Evolutionary conservation across 1,284 basidiomycete genomes (phyloP), one percentile per base, ranked within the genome.

Genomic region (Clitocybe nebularis): DNA sequence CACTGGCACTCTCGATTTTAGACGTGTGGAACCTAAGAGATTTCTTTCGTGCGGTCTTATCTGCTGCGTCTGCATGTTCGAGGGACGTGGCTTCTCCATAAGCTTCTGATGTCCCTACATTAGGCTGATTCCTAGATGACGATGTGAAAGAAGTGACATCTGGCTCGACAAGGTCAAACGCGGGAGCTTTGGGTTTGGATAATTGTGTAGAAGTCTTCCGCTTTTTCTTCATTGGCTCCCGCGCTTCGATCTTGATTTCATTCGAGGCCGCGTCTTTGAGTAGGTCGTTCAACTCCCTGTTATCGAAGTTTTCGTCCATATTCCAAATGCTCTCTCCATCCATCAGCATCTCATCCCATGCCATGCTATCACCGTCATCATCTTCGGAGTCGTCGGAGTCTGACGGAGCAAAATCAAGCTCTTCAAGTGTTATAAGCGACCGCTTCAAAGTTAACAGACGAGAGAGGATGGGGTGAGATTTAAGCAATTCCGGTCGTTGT

Each of bases 371-470:
- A 5, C 57, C 56, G 1, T 63, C 60, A 4, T 60, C 56, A 13
- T 68, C 61, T 10, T 61, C 57, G 20, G 63, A 63, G 8, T 58
- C 55, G 5, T 64, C 66, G 3, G 67, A 71, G 46, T 80, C 79
- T 3, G 76, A 75, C 10, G 67, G 58, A 36, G 69, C 77, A 55
- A 92, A 84, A 59, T 87, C 84, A 13, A 93, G 75, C 40, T 85
- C 84, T 62, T 95, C 91, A 43, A 99, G 77, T 4, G 83, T 87
- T 16, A 77, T 64, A 8, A 99, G 72, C 2, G 85, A 81, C 58
- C 91, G 79, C 63, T 97, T 96, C 40, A 99, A 80, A 19, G 83
- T 77, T 23, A 95, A 72, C 5, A 99, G 77, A 9, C 94, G 88
- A 17, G 71, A 66, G 49, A 97, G 71, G 51, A 97, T 82, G 0